Base-by-base conservation (phyloP, 2,329 filamentous ascomycete genomes). In the Aspergillus ruber region DNA sequence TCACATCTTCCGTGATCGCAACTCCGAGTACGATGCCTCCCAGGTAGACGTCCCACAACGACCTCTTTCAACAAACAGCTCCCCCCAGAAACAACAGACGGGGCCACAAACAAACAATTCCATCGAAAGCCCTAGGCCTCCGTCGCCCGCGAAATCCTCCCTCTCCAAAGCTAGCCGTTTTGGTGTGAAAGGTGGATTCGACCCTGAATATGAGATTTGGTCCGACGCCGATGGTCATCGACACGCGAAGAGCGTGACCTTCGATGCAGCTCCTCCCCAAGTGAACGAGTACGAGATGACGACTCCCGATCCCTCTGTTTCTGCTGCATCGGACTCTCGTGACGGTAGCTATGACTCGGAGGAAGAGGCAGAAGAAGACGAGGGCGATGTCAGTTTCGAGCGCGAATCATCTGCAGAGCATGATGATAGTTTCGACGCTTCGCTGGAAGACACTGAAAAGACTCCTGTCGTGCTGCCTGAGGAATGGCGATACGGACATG, bases 241-340 rank as follows among this genome's bases (percentile, higher is more conserved):
- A 46, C 88, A 95, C 69, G 84, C 89, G 42, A 98, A 98, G 76
- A 96, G 90, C 61, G 93, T 98, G 49, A 98, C 91, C 0, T 98
- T 98, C 65, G 90, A 97, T 70, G 86, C 85, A 33, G 90, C 88
- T 2, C 91, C 91, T 18, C 93, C 93, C 20, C 88, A 95, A 64
- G 80, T 98, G 61, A 95, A 97, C 64, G 93, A 98, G 71, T 98
- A 97, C 67, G 93, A 97, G 70, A 90, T 96, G 86, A 87, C 89
- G 29, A 98, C 93, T 2, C 93, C 93, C 9, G 93, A 96, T 63
- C 81, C 94, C n/a, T 96, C 91, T 1, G 25, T 29, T 39, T 95
- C 90, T 0, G 78, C 94, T 20, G 88, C 88, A 21, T 91, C 88
- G 43, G 90, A 86, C 57, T 97, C 91, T 10, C 85, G 91, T 7